Evolutionary conservation across 1,284 basidiomycete genomes (phyloP), one percentile per base, ranked within the genome.

Genomic region (Puccinia sorghi): DNA sequence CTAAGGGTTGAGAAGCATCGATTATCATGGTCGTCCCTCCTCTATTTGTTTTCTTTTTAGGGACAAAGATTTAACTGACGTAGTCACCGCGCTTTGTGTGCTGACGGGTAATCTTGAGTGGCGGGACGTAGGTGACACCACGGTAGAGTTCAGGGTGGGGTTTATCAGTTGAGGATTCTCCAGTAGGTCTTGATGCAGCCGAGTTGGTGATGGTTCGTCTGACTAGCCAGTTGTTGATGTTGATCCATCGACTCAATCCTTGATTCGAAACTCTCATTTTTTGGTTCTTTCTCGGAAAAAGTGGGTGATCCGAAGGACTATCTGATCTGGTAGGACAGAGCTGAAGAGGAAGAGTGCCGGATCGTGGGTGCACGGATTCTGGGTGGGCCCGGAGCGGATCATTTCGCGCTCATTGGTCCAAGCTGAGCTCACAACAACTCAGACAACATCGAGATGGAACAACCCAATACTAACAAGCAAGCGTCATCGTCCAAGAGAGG

Each of bases 61-160:
- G 43, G 6, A 46, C 8, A 13, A 46, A 46, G 8, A 46, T 13
- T 46, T 46, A 27, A 66, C 63, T 3, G 37, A 76, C 73, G 39
- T 56, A 66, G 32, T 76, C 73, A 11, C 56, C 73, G 12, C 61
- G 43, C n/a, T 76, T 76, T 48, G 73, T 76, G 25, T 76, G 73
- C 54, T 76, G 61, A 32, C 73, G 61, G 27, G 73, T 76, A 8
- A 67, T 66, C 20, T 52, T 76, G 20, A 76, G 61, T 4, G 73
- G 73, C 12, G 73, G 73, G 41, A 76, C 73, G 66, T 76, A 76
- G 41, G 73, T 76, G 5, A 76, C 73, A 25, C 73, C 73, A n/a
- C n/a, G n/a, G 61, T 76, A 76, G 7, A 61, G 25, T 22, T 57
- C 54, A 5, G 71, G 41, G 2, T 8, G 32, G 15, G n/a, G n/a